Evolutionary conservation across 805 yeast genomes (phyloP), one percentile per base, ranked within the genome.

Genomic region (Ogataea nitratoaversa): DNA sequence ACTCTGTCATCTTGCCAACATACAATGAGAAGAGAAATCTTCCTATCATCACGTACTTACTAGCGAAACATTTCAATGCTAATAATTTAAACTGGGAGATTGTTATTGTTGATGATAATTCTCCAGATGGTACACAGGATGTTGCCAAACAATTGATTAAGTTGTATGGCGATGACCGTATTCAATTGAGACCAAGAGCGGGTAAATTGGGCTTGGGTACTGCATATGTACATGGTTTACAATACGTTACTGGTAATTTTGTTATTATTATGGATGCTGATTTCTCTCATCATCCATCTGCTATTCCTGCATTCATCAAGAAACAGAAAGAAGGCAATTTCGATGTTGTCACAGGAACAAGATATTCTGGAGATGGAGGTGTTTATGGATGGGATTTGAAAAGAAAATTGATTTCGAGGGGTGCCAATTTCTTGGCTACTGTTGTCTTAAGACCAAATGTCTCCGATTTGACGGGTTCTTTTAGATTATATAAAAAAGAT

Each of bases 241-340:
- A 84, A 58, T 80, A 55, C 51, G 87, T 75, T 36, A 76, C 82
- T 17, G 91, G 91, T 34, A 74, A 84, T 62, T 83, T 71, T 59
- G 89, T 83, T 36, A 77, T 83, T 47, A 83, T 84, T 51, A 83
- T 83, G 91, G 91, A 83, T 57, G 91, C 91, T 14, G 91, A 83
- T 59, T 83, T 84, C 65, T 79, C 87, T 6, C 91, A 83, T 60
- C 88, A 81, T 59, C 91, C 91, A 19, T 81, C 78, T 51, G 84
- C 89, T 22, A 83, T 83, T 60, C 91, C 90, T 7, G 68, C 80
- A 58, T 82, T 83, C 59, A 82, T 84, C 54, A 72, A 71, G 39
- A 77, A 78, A 57, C 91, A 84, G 52, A 68, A 74, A 55, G 57
- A 53, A 34, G 55, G 56, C 11, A 56, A 77, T 54, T 77, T 56